Conservation (phyloP, 192 early-diverging fungal species). For the Umbelopsis vinacea region DNA sequence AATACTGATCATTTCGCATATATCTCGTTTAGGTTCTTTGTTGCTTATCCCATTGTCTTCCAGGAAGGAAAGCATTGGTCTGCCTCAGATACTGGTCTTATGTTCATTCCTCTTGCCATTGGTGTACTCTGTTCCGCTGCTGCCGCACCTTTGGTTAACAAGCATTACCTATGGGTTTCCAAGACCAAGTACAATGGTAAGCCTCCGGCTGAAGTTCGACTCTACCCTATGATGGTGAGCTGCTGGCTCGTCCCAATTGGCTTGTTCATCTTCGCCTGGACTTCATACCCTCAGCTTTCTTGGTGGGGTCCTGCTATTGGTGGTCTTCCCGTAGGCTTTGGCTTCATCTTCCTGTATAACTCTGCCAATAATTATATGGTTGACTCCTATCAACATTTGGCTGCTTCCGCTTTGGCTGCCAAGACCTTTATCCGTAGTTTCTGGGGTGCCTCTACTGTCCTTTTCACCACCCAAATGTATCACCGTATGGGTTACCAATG, state of each 20-base stretch:
- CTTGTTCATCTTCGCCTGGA: conserved; percentile 10
- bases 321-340: conserved; percentile 6
- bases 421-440: conserved; percentile 2
- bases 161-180: background rate
- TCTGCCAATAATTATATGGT: conserved; percentile 3
- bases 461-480: conserved; percentile 12
- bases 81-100: conserved; percentile 9
- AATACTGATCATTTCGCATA: background rate
- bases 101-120: conserved; percentile 21
- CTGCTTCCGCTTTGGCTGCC: background rate
- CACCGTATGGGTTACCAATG: conserved; percentile 10
- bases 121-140: background rate
- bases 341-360: conserved; percentile 1
- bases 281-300: background rate
- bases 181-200: background rate
- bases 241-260: conserved; percentile 9
- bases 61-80: conserved; percentile 7
- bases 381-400: background rate
- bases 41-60: conserved; percentile 15
- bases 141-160: background rate
- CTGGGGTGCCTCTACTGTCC: background rate
- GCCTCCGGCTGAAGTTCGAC: conserved; percentile 6
- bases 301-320: conserved; percentile 18
- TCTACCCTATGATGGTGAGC: conserved; percentile 2
- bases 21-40: background rate